Evolutionary conservation across 306 rosid species (phyloP).

Genomic region (Cicer chorassanicum): DNA sequence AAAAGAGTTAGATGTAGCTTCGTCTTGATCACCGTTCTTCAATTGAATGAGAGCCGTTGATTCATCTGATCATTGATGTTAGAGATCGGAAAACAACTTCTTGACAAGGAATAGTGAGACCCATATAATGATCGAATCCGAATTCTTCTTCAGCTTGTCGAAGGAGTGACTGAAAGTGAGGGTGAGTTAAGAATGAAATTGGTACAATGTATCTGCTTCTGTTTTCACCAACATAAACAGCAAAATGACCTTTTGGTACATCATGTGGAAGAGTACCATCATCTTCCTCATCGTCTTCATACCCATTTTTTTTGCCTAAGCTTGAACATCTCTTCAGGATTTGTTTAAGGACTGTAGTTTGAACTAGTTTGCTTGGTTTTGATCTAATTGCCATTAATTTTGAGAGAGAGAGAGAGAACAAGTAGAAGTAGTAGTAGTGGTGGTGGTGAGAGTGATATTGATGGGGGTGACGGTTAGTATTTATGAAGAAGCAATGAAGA

Average conservation of each 20-base stretch:
- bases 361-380: conserved; percentile 69
- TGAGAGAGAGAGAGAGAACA: not conserved
- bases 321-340: conserved; percentile 83
- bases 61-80: conserved; percentile 74
- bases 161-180: conserved; percentile 77
- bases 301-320: conserved; percentile 58
- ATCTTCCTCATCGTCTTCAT: conserved; percentile 34
- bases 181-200: conserved; percentile 79
- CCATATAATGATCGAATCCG: conserved; percentile 92
- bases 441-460: conserved; percentile 25
- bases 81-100: conserved; percentile 84
- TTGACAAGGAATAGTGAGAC: conserved; percentile 92
- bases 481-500: conserved; percentile 49
- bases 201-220: conserved; percentile 87
- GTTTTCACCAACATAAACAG: conserved; percentile 86
- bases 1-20: conserved; percentile 46
- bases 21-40: conserved; percentile 53
- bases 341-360: conserved; percentile 70
- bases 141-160: conserved; percentile 93
- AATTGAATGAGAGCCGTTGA: not conserved
- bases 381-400: conserved; percentile 65
- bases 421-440: not conserved
- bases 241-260: conserved; percentile 92
- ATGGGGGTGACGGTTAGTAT: conserved; percentile 49
- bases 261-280: conserved; percentile 72